Evolutionary conservation across 2,329 filamentous ascomycete species (phyloP), one percentile per base, ranked within the genome.

Genomic region (Bipolaris victoriae): DNA sequence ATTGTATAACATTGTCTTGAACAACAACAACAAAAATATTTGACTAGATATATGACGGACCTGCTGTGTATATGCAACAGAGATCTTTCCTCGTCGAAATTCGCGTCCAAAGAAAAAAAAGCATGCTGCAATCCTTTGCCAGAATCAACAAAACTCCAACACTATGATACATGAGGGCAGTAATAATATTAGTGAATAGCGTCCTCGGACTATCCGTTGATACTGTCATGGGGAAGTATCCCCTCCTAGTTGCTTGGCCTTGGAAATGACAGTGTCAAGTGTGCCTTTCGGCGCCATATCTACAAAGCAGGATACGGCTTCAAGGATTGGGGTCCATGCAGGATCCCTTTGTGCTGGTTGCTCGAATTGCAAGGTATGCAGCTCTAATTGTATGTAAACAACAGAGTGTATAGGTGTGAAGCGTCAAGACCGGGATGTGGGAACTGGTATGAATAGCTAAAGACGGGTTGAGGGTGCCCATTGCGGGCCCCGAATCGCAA

Each of bases 1-100:
- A 41, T 36, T 50, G 47, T 55, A 55, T 45, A 55, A 56, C 43
- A 55, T n/a, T 10, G 4, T 29, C n/a, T 20, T 46, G n/a, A 46
- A 46, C 22, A 26, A 24, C 20, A 24, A 26, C 26, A 26, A 16
- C 43, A 31, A 31, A 13, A 5, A 31, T 31, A 13, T 11, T 20
- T 6, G n/a, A 29, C 22, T 49, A 40, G 15, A 15, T 29, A 9
- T 10, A 33, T 11, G 16, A 10, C 20, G 1, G 26, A 20, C n/a
- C 24, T 44, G 26, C 5, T 29, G 11, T 16, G 10, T 29, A 29
- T 20, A 5, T 45, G n/a, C 16, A 20, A 46, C 7, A 29, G 26
- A 22, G 1, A 33, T 46, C 2, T 7, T 7, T 5, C 18, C 43
- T 33, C n/a, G 3, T 29, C 11, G 7, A 22, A 10, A 22, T 9